Conservation (phyloP, 1,284 basidiomycete genomes). For the Microbotryum lychnidis-dioicae region DNA sequence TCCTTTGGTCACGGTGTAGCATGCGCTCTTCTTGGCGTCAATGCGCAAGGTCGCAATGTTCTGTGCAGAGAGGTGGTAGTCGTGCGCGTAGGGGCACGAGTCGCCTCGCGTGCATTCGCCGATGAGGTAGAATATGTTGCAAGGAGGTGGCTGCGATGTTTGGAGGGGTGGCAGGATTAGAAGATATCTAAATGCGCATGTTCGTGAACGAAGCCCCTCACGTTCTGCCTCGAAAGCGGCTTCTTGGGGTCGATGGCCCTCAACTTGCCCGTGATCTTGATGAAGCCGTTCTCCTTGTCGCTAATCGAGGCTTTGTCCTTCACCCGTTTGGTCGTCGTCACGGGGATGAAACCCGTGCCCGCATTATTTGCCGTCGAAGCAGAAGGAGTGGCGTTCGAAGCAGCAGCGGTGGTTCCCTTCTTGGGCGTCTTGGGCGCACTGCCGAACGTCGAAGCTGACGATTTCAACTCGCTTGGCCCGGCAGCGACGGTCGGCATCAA, state of each 20-base stretch:
- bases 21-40: conserved; percentile 45
- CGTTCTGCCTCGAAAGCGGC: conserved; percentile 2
- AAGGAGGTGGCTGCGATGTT: conserved; percentile 43
- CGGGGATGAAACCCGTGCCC: no score
- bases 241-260: conserved; percentile 21
- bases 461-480: neutral
- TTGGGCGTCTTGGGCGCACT: neutral
- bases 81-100: conserved; percentile 44
- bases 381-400: no score
- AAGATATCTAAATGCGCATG: no score
- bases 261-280: neutral
- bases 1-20: conserved; percentile 19
- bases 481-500: neutral
- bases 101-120: conserved; percentile 34
- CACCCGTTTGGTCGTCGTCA: neutral
- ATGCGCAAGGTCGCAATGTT: conserved; percentile 40
- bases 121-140: conserved; percentile 45
- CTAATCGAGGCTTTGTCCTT: neutral
- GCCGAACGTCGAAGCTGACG: neutral
- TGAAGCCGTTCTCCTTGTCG: neutral
- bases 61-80: conserved; percentile 41
- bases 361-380: no score
- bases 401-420: neutral
- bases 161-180: conserved; percentile 6
- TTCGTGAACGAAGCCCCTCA: neutral